Conservation (phyloP, 495 filamentous ascomycete genomes). For the Podospora didyma region DNA sequence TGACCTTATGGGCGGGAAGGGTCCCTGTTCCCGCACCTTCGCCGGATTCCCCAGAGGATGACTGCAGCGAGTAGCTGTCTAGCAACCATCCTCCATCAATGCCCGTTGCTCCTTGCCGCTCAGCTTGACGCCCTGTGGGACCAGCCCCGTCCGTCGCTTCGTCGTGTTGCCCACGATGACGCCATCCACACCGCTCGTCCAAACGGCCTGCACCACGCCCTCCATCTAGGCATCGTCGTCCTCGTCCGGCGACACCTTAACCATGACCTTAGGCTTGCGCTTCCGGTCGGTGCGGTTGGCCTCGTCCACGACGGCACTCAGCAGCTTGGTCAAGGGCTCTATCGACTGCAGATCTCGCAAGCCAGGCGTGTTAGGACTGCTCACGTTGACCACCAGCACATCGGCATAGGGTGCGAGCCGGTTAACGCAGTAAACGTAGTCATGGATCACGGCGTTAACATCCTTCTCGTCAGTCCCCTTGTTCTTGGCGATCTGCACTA, state of each 20-base stretch:
- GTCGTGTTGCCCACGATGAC: conserved; percentile 99
- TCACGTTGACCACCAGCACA: conserved; percentile 94
- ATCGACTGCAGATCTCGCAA: conserved; percentile 77
- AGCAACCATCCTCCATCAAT: conserved; percentile 73
- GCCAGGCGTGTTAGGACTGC: conserved; percentile 91
- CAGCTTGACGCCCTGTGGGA: conserved; percentile 60
- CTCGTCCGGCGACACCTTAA: conserved; percentile 95
- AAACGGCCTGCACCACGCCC: conserved; percentile 84
- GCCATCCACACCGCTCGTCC: conserved; percentile 80
- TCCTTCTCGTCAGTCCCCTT: conserved; percentile 80
- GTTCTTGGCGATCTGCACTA: conserved; percentile 98
- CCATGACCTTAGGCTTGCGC: conserved; percentile 81
- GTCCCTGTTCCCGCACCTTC: conserved; percentile 26
- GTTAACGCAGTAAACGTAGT: conserved; percentile 85
- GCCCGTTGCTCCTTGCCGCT: conserved; percentile 61
- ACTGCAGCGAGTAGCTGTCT: conserved; percentile 46
- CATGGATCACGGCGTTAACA: conserved; percentile 72
- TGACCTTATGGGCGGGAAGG: conserved; percentile 58
- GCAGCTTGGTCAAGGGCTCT: conserved; percentile 73
- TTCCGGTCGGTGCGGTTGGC: conserved; percentile 62
- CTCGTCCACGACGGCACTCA: conserved; percentile 77
- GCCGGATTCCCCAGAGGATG: conserved; percentile 14
- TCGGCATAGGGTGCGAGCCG: conserved; percentile 82
- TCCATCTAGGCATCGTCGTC: conserved; percentile 74
- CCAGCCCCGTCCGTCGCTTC: conserved; percentile 66